These are phyloP conservation scores for Rosa rugosa DNA, from an alignment of 306 rosid species.

Conservation along the genomic window DNA sequence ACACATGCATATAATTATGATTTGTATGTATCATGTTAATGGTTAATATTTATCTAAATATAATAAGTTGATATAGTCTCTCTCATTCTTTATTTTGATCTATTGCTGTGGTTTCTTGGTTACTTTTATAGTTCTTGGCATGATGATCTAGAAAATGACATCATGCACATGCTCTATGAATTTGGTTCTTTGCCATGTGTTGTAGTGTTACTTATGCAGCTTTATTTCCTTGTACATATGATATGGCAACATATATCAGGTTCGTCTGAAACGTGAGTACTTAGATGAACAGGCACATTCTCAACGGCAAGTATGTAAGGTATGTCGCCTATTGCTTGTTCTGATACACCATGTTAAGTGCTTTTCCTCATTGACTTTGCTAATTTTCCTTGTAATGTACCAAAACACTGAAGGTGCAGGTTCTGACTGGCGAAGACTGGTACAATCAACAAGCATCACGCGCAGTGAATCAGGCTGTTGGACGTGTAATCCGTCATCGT, in stretches of 20 bases:
- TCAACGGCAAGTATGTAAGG: conserved; percentile 51
- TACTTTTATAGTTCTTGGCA: background rate
- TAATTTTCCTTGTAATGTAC: conserved; percentile 4
- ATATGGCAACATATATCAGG: conserved; percentile 47
- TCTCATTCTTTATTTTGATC: background rate
- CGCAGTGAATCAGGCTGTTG: conserved; percentile 97
- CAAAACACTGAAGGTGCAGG: conserved; percentile 31
- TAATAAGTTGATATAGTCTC: background rate
- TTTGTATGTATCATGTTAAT: background rate
- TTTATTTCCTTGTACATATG: conserved; percentile 23
- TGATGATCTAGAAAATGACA: background rate
- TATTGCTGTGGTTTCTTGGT: background rate
- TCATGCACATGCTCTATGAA: background rate
- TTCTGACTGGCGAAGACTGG: conserved; percentile 89
- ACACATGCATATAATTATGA: background rate
- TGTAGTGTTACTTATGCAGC: conserved; percentile 20
- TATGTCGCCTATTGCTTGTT: conserved; percentile 28
- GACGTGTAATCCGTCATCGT: conserved; percentile 97
- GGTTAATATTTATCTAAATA: background rate
- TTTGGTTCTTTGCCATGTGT: background rate
- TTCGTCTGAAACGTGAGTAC: conserved; percentile 89
- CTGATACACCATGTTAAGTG: conserved; percentile 10
- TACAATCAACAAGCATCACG: conserved; percentile 92
- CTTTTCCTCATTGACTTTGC: conserved; percentile 6
- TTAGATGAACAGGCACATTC: conserved; percentile 62